Percentiles rank a stretch among this genome's conserved stretches.
These are phyloP conservation scores for Afroboletus lepidellus DNA, from an alignment of 1,284 basidiomycete genomes.

Conservation along the genomic window DNA sequence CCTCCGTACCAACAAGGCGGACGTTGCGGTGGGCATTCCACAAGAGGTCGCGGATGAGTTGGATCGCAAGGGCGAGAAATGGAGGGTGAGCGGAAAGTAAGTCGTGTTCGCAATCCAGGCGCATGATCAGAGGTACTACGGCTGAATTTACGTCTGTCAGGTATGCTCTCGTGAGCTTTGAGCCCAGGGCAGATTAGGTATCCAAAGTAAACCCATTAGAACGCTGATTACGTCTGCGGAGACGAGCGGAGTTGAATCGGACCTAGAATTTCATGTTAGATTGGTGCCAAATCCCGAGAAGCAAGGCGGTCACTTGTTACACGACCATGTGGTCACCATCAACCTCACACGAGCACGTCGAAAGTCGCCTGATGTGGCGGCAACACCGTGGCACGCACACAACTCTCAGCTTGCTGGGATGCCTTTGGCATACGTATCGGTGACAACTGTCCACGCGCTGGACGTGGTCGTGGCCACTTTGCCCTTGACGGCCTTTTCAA, in stretches of 20 bases:
- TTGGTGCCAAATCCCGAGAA: too few species aligned
- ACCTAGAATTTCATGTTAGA: too few species aligned
- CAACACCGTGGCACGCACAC: too few species aligned
- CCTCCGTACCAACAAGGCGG: constrained; percentile 93
- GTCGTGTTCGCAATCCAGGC: constrained; percentile 29
- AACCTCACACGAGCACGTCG: too few species aligned
- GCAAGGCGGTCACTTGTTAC: too few species aligned
- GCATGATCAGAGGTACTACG: not conserved
- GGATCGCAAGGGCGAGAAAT: constrained; percentile 68
- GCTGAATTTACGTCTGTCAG: constrained; percentile 12
- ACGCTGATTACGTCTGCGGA: too few species aligned
- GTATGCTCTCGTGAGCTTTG: constrained; percentile 35
- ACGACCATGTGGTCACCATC: not conserved
- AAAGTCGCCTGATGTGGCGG: too few species aligned
- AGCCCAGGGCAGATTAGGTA: constrained; percentile 15
- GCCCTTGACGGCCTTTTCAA: too few species aligned
- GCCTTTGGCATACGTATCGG: not conserved
- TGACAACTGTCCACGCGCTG: too few species aligned
- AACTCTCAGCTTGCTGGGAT: not conserved
- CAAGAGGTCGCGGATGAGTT: constrained; percentile 63
- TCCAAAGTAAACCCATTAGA: too few species aligned
- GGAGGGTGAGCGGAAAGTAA: constrained; percentile 82
- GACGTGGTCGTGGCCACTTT: too few species aligned
- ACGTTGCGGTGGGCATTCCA: constrained; percentile 83
- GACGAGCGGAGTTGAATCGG: too few species aligned